phyloP scores from a whole-genome alignment of 331 rosid species.

The Ulmus americana region DNA sequence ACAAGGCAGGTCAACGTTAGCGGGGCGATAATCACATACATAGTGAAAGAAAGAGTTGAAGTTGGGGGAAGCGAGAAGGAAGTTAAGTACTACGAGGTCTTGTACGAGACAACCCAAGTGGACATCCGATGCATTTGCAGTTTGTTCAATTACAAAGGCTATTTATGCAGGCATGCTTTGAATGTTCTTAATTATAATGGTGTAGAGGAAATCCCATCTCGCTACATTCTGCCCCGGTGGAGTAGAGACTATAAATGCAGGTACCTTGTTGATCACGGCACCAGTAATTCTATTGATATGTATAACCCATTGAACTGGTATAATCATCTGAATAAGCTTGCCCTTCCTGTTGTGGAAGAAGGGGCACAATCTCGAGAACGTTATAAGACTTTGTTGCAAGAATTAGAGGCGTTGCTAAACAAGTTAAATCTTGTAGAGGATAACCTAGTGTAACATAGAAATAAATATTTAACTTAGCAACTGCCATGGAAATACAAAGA shows the following conservation, averaged over 20 bases:
- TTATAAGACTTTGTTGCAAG: constrained; percentile 55
- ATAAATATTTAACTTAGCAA: constrained; percentile 2
- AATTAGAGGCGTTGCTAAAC: constrained; percentile 47
- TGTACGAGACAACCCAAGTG: constrained; percentile 48
- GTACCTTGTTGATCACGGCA: constrained; percentile 24
- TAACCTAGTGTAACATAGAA: constrained; percentile 31
- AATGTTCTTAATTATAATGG: constrained; percentile 59
- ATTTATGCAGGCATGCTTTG: constrained; percentile 66
- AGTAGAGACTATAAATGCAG: constrained; percentile 50
- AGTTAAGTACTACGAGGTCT: constrained; percentile 47
- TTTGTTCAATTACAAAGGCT: constrained; percentile 65
- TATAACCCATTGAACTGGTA: constrained; percentile 28
- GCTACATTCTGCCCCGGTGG: constrained; percentile 64
- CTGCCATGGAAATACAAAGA: constrained; percentile 7
- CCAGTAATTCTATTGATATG: constrained; percentile 19
- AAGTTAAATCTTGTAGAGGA: constrained; percentile 44
- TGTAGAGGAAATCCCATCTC: constrained; percentile 59
- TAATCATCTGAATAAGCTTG: constrained; percentile 41
- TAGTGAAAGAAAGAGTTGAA: constrained; percentile 63
- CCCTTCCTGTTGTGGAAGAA: constrained; percentile 58
- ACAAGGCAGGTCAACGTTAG: constrained; percentile 52
- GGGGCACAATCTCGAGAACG: constrained; percentile 60
- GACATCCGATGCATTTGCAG: constrained; percentile 74
- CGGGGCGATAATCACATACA: constrained; percentile 53
- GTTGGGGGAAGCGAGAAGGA: constrained; percentile 47